A percentile compares a stretch with the other conserved stretches of the same genome.
phyloP scores from a whole-genome alignment of 192 early-diverging fungal species.

The Coemansia sp. region DNA sequence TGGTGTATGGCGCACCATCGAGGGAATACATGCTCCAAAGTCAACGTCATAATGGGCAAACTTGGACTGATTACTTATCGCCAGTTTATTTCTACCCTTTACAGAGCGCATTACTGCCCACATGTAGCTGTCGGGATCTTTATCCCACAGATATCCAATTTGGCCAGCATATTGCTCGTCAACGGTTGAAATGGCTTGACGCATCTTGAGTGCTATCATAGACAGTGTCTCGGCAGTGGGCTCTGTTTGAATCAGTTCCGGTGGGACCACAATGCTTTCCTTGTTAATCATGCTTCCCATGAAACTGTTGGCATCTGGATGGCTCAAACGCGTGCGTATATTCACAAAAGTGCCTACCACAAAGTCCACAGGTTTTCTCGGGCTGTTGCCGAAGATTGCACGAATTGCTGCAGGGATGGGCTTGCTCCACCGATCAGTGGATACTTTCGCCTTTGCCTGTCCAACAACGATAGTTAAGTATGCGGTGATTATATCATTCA shows the following conservation, averaged over 20 bases:
- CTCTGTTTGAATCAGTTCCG: not conserved
- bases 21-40: too few species aligned
- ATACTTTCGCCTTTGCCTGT: not conserved
- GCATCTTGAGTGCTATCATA: not conserved
- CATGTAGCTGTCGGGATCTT: too few species aligned
- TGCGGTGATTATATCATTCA: not conserved
- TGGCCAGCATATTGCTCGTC: not conserved
- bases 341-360: not conserved
- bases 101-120: too few species aligned
- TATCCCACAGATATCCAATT: too few species aligned
- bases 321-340: not conserved
- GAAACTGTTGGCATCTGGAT: not conserved
- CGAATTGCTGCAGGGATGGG: not conserved
- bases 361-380: not conserved
- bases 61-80: too few species aligned
- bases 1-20: not conserved
- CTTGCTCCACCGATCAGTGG: not conserved
- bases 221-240: not conserved
- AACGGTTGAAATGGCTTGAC: not conserved
- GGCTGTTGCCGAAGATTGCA: not conserved
- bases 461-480: not conserved
- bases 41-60: too few species aligned
- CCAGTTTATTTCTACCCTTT: too few species aligned
- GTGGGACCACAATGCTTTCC: not conserved
- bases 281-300: not conserved